phyloP scores from a whole-genome alignment of 2,329 filamentous ascomycete genomes.

The Aspergillus vadensis region DNA sequence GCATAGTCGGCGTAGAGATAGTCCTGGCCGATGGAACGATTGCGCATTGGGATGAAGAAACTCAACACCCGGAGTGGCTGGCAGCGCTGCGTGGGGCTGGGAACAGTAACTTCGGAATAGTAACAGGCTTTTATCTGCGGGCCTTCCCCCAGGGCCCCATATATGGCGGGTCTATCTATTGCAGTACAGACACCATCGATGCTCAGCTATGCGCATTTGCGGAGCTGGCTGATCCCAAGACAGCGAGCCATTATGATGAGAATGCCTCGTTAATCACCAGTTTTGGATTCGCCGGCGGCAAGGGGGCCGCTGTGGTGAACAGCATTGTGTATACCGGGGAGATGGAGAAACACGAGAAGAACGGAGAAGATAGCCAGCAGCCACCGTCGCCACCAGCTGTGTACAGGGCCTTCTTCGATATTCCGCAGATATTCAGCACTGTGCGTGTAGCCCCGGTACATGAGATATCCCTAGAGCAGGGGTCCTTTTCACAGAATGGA shows the following conservation, averaged over 20 bases:
- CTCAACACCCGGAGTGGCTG: slow-evolving; percentile 27
- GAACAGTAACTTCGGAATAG: slow-evolving; percentile 34
- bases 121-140: slow-evolving; percentile 28
- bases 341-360: background rate
- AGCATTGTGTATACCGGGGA: background rate
- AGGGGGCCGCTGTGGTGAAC: background rate
- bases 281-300: background rate
- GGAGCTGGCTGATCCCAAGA: background rate
- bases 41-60: slow-evolving; percentile 39
- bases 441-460: background rate
- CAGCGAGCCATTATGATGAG: background rate
- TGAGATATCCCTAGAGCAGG: background rate
- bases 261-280: background rate
- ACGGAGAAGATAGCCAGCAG: too few species aligned
- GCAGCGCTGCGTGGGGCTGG: slow-evolving; percentile 34
- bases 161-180: slow-evolving; percentile 42
- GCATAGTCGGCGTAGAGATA: slow-evolving; percentile 41
- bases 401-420: background rate
- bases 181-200: slow-evolving; percentile 22
- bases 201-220: background rate
- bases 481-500: background rate
- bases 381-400: too few species aligned
- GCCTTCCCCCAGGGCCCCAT: slow-evolving; percentile 27
- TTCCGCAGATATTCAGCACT: background rate
- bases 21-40: slow-evolving; percentile 50